Conservation (phyloP, 768 basidiomycete genomes). For the Rossbeevera mucosa region DNA sequence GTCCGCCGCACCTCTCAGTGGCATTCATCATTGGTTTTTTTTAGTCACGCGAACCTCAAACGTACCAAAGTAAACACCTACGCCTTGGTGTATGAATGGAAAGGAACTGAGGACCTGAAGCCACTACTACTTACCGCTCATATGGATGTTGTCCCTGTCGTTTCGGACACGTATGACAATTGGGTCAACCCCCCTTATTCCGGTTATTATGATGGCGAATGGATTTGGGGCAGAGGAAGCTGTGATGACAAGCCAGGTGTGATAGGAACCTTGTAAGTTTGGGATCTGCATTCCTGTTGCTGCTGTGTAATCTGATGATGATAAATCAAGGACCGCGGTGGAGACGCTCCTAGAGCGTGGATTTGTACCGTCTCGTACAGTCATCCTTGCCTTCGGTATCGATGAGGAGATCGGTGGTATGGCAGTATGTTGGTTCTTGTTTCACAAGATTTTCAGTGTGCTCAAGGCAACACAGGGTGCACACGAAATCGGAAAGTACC, state of each 20-base stretch:
- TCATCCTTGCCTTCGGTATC: constrained; percentile 36
- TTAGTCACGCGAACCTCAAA: constrained; percentile 43
- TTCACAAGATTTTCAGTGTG: not conserved
- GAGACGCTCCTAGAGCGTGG: constrained; percentile 26
- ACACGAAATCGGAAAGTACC: too few relatives aligned
- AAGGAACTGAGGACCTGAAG: constrained; percentile 48
- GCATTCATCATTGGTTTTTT: not conserved
- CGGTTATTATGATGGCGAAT: not conserved
- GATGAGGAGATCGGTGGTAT: constrained; percentile 43
- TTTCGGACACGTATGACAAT: constrained; percentile 19
- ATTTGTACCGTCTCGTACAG: constrained; percentile 27
- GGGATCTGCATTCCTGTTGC: not conserved
- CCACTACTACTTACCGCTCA: constrained; percentile 52
- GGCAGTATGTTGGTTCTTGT: constrained; percentile 26
- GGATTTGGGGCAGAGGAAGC: not conserved
- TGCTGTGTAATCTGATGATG: not conserved
- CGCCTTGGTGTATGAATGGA: constrained; percentile 56
- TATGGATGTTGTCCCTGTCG: constrained; percentile 48
- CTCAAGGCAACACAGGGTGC: too few relatives aligned
- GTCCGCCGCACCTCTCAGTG: not conserved
- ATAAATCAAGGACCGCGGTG: constrained; percentile 18
- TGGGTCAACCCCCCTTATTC: constrained; percentile 34
- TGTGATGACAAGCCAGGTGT: constrained; percentile 14
- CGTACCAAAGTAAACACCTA: constrained; percentile 58
- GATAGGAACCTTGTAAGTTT: constrained; percentile 33